Evolutionary conservation across 129 eudicot species (phyloP).

Genomic region (Rutidosis leptorrhynchoides): DNA sequence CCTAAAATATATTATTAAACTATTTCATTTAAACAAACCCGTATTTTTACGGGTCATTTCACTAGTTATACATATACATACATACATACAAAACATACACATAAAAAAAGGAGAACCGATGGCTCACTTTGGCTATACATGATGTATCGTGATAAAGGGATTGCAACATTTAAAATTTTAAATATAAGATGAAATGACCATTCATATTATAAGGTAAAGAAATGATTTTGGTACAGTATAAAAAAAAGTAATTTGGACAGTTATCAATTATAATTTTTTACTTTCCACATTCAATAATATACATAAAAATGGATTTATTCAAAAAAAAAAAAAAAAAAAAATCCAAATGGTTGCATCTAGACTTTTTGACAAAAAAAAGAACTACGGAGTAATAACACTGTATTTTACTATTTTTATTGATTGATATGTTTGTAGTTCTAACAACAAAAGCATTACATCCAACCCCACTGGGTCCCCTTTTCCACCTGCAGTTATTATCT

Average conservation of each 20-base stretch:
- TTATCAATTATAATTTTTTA: background rate
- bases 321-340: too few relatives aligned
- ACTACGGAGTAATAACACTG: background rate
- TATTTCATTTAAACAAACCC: too few relatives aligned
- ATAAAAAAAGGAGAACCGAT: background rate
- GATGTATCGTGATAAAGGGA: background rate
- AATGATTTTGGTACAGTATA: background rate
- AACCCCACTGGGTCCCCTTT: constrained; percentile 15
- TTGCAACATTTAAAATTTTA: background rate
- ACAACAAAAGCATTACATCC: constrained; percentile 13
- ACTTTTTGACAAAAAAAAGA: background rate
- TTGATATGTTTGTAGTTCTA: background rate
- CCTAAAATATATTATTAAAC: too few relatives aligned
- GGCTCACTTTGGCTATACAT: background rate
- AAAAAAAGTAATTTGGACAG: background rate
- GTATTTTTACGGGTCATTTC: too few relatives aligned
- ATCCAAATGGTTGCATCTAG: background rate
- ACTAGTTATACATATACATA: too few relatives aligned
- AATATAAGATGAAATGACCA: background rate
- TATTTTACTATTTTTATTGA: too few relatives aligned
- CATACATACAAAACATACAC: background rate
- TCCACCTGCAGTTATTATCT: constrained; percentile 8
- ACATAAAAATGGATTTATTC: background rate
- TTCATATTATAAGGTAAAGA: background rate
- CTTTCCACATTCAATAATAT: background rate